phyloP scores from a whole-genome alignment of 331 rosid species.

The Rhamnella rubrinervis region DNA sequence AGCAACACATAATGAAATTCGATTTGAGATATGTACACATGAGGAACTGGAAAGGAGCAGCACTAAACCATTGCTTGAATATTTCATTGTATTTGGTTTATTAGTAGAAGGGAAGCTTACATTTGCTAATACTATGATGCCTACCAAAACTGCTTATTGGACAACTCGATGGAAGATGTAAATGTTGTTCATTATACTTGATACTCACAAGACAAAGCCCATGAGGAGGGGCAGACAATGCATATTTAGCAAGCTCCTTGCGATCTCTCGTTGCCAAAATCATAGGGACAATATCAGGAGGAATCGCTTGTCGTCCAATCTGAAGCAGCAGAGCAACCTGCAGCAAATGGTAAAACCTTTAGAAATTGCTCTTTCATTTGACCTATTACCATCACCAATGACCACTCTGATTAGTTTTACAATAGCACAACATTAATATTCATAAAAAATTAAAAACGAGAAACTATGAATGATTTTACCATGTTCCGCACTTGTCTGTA shows the following conservation, averaged over 20 bases:
- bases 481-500: constrained; percentile 95
- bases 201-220: constrained; percentile 80
- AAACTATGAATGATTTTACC: constrained; percentile 46
- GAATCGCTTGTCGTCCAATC: constrained; percentile 79
- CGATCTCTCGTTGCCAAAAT: constrained; percentile 80
- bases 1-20: no score
- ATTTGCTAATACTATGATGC: constrained; percentile 62
- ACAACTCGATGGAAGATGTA: constrained; percentile 60
- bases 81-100: not conserved
- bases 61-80: not conserved
- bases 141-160: constrained; percentile 72
- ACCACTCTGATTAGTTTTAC: not conserved
- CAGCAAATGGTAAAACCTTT: not conserved
- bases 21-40: no score
- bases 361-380: not conserved
- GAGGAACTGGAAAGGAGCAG: no score
- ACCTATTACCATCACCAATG: not conserved
- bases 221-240: constrained; percentile 65
- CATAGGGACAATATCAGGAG: constrained; percentile 64
- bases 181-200: constrained; percentile 66
- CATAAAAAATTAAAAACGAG: not conserved
- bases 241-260: constrained; percentile 74
- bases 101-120: constrained; percentile 75
- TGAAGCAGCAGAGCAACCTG: constrained; percentile 86
- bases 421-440: not conserved